Evolutionary conservation across 257 asterid genomes (phyloP).

Genomic region (Schizonepeta tenuifolia): DNA sequence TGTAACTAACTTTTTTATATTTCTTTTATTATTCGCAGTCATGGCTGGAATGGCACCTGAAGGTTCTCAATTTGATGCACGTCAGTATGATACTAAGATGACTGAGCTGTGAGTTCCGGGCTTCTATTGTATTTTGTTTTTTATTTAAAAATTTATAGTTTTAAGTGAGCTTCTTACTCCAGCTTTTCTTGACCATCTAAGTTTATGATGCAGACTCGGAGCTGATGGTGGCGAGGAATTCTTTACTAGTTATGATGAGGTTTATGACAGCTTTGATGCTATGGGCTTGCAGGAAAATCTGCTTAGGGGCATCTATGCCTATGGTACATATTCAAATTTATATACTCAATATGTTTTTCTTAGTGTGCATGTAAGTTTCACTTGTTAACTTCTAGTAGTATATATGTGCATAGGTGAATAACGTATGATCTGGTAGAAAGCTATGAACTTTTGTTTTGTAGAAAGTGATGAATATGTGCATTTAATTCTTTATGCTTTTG

Average conservation of each 20-base stretch:
- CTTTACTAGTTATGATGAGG: constrained; percentile 64
- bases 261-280: constrained; percentile 60
- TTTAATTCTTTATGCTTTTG: background rate
- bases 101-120: constrained; percentile 42
- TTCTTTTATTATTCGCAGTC: constrained; percentile 32
- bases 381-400: background rate
- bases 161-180: background rate
- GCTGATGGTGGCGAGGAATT: constrained; percentile 51
- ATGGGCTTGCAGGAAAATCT: constrained; percentile 67
- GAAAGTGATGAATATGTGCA: no score
- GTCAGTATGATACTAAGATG: constrained; percentile 52
- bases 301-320: constrained; percentile 67
- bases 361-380: background rate
- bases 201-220: constrained; percentile 46
- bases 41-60: constrained; percentile 55
- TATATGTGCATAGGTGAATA: background rate
- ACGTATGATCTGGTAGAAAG: background rate
- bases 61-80: constrained; percentile 56
- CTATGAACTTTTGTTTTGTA: background rate
- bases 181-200: constrained; percentile 5
- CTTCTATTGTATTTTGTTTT: background rate
- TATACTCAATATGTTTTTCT: background rate
- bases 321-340: constrained; percentile 43
- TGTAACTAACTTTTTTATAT: constrained; percentile 8
- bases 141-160: background rate